Evolutionary conservation across 2,329 filamentous ascomycete species (phyloP).

Genomic region (Colletotrichum sp.): DNA sequence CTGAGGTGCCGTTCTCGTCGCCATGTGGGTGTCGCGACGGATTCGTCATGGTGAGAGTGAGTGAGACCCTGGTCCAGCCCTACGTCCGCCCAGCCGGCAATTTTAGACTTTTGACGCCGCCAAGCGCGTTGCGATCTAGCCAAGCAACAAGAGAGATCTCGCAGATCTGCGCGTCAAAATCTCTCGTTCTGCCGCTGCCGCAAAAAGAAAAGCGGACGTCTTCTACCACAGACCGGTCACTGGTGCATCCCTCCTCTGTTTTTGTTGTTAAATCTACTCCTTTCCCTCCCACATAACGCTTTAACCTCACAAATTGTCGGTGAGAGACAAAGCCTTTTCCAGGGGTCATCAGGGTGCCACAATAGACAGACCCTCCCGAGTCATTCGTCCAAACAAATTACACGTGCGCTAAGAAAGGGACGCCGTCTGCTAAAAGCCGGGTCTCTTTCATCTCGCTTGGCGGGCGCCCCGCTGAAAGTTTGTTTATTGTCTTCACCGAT

Average conservation of each 20-base stretch:
- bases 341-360: neutral
- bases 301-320: conserved; percentile 2
- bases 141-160: neutral
- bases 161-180: neutral
- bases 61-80: neutral
- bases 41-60: neutral
- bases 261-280: too few relatives aligned
- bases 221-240: too few relatives aligned
- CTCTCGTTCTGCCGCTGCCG: neutral
- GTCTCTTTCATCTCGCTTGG: conserved; percentile 14
- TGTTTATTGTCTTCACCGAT: neutral
- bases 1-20: neutral
- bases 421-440: neutral
- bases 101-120: neutral
- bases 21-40: neutral
- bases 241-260: too few relatives aligned
- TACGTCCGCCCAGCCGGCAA: neutral
- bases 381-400: conserved; percentile 9
- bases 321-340: neutral
- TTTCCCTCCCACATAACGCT: neutral
- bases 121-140: neutral
- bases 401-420: neutral
- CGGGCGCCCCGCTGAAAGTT: neutral
- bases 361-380: neutral
- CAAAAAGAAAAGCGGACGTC: neutral